Base-by-base conservation (phyloP, 345 rosid species). In the Abelmoschus esculentus region DNA sequence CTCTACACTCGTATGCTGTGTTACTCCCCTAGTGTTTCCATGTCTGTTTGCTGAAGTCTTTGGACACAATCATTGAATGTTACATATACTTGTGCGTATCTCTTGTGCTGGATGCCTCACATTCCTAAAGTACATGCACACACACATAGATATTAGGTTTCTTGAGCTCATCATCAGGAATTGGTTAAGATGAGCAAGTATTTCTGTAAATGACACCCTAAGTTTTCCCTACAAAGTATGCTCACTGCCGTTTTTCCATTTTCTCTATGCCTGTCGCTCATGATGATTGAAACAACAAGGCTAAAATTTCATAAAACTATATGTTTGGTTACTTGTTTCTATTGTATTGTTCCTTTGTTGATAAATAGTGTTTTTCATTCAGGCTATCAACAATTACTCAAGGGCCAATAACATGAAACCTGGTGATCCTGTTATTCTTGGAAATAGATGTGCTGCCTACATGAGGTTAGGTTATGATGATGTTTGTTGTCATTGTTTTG, bases 391-490 rank as follows among this genome's bases (percentile, higher is more conserved):
- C 71, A 80, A 67, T 76, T 93, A 86, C 82, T 82, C 96, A 19
- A 89, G 86, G 76, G 98, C 98, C 70, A 83, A 86, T 73, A 81
- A 76, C 62, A 74, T 91, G 63, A 90, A 88, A 76, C 89, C 92
- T 12, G 74, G 72, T 70, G 95, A 93, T 74, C 87, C 88, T 74
- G 59, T 88, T 72, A 85, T 93, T 77, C 91, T 93, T 63, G 79
- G 90, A 67, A 93, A 89, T 78, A 83, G 98, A 69, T 76, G 95
- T 81, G 79, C 92, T 70, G 85, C 97, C 66, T 89, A 88, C 76
- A 79, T 87, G 80, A 89, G 95, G 98, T 93, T 70, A 18, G 69
- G 9, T 69, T 76, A 67, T 70, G 40, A 46, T 11, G 49, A 15
- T 28, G 18, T 17, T 49, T 56, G 49, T 44, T 61, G 49, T 5